Evolutionary conservation across 495 filamentous ascomycete genomes (phyloP).

Genomic region (Pyronema omphalodes): DNA sequence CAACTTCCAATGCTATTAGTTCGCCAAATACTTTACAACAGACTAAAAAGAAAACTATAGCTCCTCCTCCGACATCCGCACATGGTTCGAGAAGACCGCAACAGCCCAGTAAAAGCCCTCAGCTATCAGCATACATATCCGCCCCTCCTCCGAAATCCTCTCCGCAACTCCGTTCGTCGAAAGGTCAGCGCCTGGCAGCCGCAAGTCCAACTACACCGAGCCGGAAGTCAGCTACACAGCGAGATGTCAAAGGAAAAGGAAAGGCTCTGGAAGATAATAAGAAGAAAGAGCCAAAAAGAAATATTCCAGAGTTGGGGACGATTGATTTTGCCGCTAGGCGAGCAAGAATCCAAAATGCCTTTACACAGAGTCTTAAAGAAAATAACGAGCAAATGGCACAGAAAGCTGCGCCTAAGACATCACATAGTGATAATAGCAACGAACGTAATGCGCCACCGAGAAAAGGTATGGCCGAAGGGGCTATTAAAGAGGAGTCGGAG

Average conservation of each 20-base stretch:
- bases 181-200: conserved; percentile 10
- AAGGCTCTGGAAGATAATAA: conserved; percentile 19
- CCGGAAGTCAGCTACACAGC: conserved; percentile 17
- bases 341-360: conserved; percentile 45
- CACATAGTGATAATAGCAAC: conserved; percentile 8
- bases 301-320: conserved; percentile 30
- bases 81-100: conserved; percentile 22
- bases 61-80: conserved; percentile 12
- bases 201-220: conserved; percentile 7
- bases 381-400: conserved; percentile 28
- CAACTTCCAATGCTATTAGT: background rate
- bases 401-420: conserved; percentile 14
- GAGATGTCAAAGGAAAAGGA: conserved; percentile 9
- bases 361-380: conserved; percentile 42
- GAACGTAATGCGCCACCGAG: conserved; percentile 7
- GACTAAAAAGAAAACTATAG: background rate
- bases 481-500: conserved; percentile 13
- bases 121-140: conserved; percentile 47
- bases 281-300: conserved; percentile 23
- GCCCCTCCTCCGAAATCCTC: conserved; percentile 43
- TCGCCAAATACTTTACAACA: background rate
- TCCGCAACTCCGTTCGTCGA: conserved; percentile 19
- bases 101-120: conserved; percentile 29
- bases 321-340: conserved; percentile 48
- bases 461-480: conserved; percentile 16